phyloP scores from a whole-genome alignment of 495 filamentous ascomycete species.

The Trichoderma virens region DNA sequence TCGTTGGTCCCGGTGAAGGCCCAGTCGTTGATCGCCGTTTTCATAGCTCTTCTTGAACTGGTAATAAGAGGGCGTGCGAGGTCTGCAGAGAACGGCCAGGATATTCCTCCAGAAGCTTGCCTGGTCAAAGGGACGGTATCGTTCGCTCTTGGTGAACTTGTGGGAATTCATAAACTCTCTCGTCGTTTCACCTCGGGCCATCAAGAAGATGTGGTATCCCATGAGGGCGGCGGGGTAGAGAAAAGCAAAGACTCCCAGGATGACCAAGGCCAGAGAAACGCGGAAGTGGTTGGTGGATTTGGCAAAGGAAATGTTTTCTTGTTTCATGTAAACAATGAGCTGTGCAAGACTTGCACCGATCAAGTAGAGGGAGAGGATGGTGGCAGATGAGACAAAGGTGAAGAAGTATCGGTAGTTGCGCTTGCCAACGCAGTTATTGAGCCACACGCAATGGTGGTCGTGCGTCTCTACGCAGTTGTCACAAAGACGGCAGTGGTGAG shows the following conservation, averaged over 20 bases:
- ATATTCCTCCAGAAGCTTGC: conserved; percentile 70
- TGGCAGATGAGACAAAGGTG: conserved; percentile 68
- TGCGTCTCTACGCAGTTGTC: conserved; percentile 97
- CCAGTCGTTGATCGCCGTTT: conserved; percentile 79
- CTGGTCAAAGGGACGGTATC: conserved; percentile 86
- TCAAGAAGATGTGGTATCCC: conserved; percentile 84
- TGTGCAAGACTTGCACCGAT: conserved; percentile 71
- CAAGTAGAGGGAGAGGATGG: conserved; percentile 69
- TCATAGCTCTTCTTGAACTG: conserved; percentile 72
- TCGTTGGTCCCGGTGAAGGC: conserved; percentile 17
- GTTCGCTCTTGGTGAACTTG: conserved; percentile 85
- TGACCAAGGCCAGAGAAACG: conserved; percentile 81
- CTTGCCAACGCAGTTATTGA: conserved; percentile 96
- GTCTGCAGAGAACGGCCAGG: conserved; percentile 70
- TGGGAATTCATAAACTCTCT: conserved; percentile 92
- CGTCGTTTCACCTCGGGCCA: conserved; percentile 86
- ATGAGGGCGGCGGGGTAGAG: conserved; percentile 79
- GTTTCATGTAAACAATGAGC: conserved; percentile 60
- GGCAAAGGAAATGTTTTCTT: conserved; percentile 54
- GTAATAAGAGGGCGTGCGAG: conserved; percentile 83
- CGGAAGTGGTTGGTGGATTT: conserved; percentile 58
- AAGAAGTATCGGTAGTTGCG: conserved; percentile 99
- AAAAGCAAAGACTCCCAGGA: conserved; percentile 66
- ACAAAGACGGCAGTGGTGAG: conserved; percentile 92
- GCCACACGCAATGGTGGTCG: conserved; percentile 98